Evolutionary conservation across 2,329 filamentous ascomycete species (phyloP), one percentile per base, ranked within the genome.

Genomic region (Fonsecaea nubica): DNA sequence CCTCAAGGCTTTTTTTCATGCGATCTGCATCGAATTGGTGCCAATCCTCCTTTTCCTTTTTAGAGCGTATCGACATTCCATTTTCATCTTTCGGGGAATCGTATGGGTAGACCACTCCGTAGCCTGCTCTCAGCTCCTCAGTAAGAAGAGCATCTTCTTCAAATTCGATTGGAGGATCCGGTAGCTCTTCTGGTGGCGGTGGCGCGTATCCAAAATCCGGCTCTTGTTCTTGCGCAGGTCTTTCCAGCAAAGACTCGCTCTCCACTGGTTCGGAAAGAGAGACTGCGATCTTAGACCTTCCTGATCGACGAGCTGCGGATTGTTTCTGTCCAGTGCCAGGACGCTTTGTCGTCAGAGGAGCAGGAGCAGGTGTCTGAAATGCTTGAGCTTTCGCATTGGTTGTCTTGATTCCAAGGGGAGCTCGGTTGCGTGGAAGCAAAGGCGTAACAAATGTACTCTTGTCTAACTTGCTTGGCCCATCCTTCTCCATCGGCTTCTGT

Each of bases 151-250:
- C 83, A 71, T 86, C 80, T 53, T 81, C 79, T 30, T 75, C 76
- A 63, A 82, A 76, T 52, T 82, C 80, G 54, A 81, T 78, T 25
- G 80, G 81, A 42, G 78, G 68, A 70, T 83, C 81, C 6, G 80
- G 78, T 12, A 83, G 76, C 63, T 78, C 81, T 77, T 67, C 71
- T 1, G 89, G 85, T 67, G 84, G 89, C 0, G 92, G 92, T 5
- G 94, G 92, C 76, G 92, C 93, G 77, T 96, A 97, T 82, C 98
- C 95, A 67, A 94, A 87, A 62, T 97, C 93, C 32, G 89, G 88
- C 53, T 91, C 83, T 67, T 84, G 80, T 61, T 86, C 82, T 45
- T 80, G 78, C 59, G 89, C 86, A 4, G 84, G 82, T 30, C 62
- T 32, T 42, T 62, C 63, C 40, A 58, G 42, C 56, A 70, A 55